phyloP scores from a whole-genome alignment of 2,329 filamentous ascomycete genomes.

The Ophiobolus disseminans region DNA sequence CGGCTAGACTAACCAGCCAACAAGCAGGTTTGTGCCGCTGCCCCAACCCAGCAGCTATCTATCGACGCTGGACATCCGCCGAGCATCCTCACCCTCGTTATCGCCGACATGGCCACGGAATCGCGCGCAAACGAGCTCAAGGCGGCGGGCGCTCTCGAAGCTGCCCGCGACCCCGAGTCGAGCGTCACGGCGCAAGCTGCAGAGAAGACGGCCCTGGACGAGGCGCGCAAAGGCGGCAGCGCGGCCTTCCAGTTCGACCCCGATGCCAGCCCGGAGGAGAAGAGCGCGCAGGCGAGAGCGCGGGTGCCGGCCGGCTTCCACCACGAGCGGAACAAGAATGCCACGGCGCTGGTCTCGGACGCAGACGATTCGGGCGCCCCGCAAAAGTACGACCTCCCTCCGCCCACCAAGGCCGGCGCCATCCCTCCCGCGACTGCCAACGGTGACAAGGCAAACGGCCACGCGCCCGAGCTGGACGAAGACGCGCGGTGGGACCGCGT shows the following conservation, averaged over 20 bases:
- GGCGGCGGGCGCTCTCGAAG: slow-evolving; percentile 79
- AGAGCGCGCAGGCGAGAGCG: slow-evolving; percentile 77
- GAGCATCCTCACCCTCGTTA: slow-evolving; percentile 6
- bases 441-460: slow-evolving; percentile 58
- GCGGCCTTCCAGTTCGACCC: slow-evolving; percentile 87
- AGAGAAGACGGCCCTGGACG: slow-evolving; percentile 74
- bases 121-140: slow-evolving; percentile 70
- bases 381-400: slow-evolving; percentile 77
- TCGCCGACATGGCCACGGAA: slow-evolving; percentile 38
- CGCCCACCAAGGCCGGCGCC: slow-evolving; percentile 73
- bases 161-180: slow-evolving; percentile 74
- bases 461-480: slow-evolving; percentile 62
- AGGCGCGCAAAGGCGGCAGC: slow-evolving; percentile 80
- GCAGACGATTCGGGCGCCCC: slow-evolving; percentile 50
- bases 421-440: slow-evolving; percentile 59
- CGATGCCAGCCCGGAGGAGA: slow-evolving; percentile 81
- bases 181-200: slow-evolving; percentile 72
- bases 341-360: slow-evolving; percentile 78
- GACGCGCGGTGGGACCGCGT: slow-evolving; percentile 63
- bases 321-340: slow-evolving; percentile 66
- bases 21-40: slow-evolving; percentile 29
- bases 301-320: slow-evolving; percentile 70
- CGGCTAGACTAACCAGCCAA: slow-evolving; percentile 8
- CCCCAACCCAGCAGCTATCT: background rate
- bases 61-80: background rate